Base-by-base conservation (phyloP, 2,329 filamentous ascomycete genomes). In the Ophiostoma ulmi region DNA sequence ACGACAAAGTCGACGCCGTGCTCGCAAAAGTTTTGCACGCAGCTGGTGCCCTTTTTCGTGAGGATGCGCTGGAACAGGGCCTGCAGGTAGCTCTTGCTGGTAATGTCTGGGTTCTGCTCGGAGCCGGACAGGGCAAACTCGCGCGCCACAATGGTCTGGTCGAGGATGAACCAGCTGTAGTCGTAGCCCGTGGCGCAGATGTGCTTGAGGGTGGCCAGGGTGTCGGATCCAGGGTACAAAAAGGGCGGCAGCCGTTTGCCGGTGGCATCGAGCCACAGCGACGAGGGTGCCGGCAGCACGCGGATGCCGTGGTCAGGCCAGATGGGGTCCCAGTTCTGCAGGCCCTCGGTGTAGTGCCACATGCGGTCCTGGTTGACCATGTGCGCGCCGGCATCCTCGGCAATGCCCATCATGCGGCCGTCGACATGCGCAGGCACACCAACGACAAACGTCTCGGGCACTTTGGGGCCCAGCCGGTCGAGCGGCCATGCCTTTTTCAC, bases 261-360 rank as follows among this genome's bases (percentile, higher is more conserved):
- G 0, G 81, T 84, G 17, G 87, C 87, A 71, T 89, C 87, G 0
- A 89, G 82, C 87, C 87, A 89, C 4, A 89, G 83, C 2, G 86
- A 87, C 0, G 86, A 88, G 0, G 87, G 87, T 0, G 84, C 87
- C 0, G 87, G 86, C 17, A 89, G 78, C 2, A 89, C 82, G 44
- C 87, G 85, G 73, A 89, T 89, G 26, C 87, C 87, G 74, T 89
- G 87, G 17, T 75, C 72, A 0, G 86, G 86, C 87, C 87, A 89
- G 76, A 89, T 88, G 4, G 86, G 81, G 70, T 88, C 78, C 87
- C 87, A 89, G 76, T 89, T 88, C 69, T 82, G 80, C 13, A 89
- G 76, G 0, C 87, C 87, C 74, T 89, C 87, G 13, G 86, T 88
- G 75, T 89, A 89, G 76, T 89, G 87, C 87, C 87, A 89, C 87